Conservation (phyloP, 1,284 basidiomycete species). For the Ceratobasidium papillatum region DNA sequence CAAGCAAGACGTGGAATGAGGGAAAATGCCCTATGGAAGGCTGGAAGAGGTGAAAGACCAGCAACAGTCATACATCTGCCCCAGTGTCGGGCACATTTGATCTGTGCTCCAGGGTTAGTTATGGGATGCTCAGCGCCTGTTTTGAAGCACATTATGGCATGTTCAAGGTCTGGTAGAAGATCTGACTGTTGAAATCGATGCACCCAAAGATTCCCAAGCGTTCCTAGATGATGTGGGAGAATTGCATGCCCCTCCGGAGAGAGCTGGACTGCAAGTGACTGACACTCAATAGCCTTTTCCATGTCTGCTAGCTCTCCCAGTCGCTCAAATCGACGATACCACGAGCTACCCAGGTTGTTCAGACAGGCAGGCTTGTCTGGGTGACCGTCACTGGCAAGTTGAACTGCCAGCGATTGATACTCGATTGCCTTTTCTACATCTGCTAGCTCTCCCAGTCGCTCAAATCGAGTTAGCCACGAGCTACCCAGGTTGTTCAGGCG, state of each 20-base stretch:
- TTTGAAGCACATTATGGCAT: neutral
- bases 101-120: neutral
- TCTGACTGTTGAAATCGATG: neutral
- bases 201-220: no score
- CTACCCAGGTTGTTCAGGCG: no score
- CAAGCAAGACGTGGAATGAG: neutral
- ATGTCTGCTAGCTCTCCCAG: neutral
- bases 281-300: neutral
- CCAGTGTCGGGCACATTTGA: neutral
- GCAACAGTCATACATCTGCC: neutral
- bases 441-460: neutral
- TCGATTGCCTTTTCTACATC: conserved; percentile 11
- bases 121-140: neutral
- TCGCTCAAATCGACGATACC: neutral
- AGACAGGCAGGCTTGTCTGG: neutral
- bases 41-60: neutral
- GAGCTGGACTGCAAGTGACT: neutral
- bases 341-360: neutral
- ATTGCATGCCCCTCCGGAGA: neutral
- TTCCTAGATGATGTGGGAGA: no score
- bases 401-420: neutral
- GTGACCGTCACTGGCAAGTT: neutral
- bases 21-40: neutral
- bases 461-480: neutral
- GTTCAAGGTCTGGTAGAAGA: neutral